Base-by-base conservation (phyloP, 2,329 filamentous ascomycete genomes). In the Pseudonectria buxi region DNA sequence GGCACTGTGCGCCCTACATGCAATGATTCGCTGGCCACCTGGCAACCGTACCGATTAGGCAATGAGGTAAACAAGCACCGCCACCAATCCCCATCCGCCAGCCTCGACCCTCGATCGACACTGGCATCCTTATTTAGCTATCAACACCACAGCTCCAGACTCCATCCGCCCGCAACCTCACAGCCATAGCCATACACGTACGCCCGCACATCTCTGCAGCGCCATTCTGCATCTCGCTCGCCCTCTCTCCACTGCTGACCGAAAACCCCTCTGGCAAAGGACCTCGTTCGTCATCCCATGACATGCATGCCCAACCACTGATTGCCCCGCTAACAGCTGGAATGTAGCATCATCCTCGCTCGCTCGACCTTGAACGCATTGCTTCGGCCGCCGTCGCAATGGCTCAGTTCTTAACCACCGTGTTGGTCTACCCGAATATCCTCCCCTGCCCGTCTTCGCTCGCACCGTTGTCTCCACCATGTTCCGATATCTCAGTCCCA, bases 321-420 rank as follows among this genome's bases (percentile, higher is more conserved):
- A 62, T 64, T 59, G 57, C 60, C 60, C 57, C 56, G 61, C 62
- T 65, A 62, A 65, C 61, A 43, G 36, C 40, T 61, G 61, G 62
- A 64, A 64, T 64, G 61, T 44, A 57, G 48, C 36, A 43, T 35
- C 32, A 27, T 35, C 31, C 37, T 37, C 37, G 25, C 14, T 41
- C 14, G 9, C 34, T 30, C 37, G 14, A 33, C 36, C 30, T 42
- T 37, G 33, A 39, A 10, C 14, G 24, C 28, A 38, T 14, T 30
- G 24, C 28, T 15, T 12, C 32, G 16, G 40, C 31, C 35, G 36
- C 41, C 33, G 34, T 43, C 45, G 47, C 39, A 41, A 65, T 65
- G 62, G 55, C 62, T 32, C 61, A 64, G 46, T 65, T 65, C 51
- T 54, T 65, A 44, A 63, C 61, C 32, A 65, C 63, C 40, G 63